A percentile compares a stretch with the other conserved stretches of the same genome.
These are phyloP conservation scores for Calendula officinalis DNA, from an alignment of 129 eudicot species.

Conservation along the genomic window DNA sequence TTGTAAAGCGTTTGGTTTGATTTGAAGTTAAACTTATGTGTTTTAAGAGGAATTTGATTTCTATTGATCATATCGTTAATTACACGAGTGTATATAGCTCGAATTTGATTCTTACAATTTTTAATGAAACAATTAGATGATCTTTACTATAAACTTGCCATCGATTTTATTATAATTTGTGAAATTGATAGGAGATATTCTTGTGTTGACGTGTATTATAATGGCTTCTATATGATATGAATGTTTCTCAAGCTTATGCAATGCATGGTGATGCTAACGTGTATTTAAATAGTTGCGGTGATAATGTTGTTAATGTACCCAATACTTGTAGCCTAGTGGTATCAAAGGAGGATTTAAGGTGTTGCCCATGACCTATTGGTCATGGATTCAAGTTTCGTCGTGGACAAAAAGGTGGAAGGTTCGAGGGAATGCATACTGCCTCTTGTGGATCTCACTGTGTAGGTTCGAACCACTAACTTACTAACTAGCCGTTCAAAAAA, in stretches of 20 bases:
- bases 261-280: constrained; percentile 51
- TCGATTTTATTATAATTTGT: not conserved
- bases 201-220: constrained; percentile 35
- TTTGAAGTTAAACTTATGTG: constrained; percentile 26
- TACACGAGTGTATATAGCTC: not conserved
- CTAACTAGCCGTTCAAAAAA: too few relatives aligned
- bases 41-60: constrained; percentile 22
- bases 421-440: too few relatives aligned
- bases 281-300: constrained; percentile 37
- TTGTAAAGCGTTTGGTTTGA: constrained; percentile 40
- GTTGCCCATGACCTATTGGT: too few relatives aligned
- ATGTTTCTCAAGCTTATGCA: constrained; percentile 79
- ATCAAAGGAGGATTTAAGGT: too few relatives aligned
- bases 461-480: too few relatives aligned
- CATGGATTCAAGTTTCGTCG: too few relatives aligned
- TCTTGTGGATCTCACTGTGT: too few relatives aligned
- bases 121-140: too few relatives aligned
- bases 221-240: constrained; percentile 95
- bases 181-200: constrained; percentile 16
- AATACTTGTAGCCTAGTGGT: too few relatives aligned
- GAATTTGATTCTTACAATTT: not conserved
- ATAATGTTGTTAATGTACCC: too few relatives aligned
- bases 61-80: not conserved
- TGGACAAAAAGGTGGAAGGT: too few relatives aligned
- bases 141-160: not conserved